Base-by-base conservation (phyloP, 2,329 filamentous ascomycete species). In the Cryoendolithus antarcticus region DNA sequence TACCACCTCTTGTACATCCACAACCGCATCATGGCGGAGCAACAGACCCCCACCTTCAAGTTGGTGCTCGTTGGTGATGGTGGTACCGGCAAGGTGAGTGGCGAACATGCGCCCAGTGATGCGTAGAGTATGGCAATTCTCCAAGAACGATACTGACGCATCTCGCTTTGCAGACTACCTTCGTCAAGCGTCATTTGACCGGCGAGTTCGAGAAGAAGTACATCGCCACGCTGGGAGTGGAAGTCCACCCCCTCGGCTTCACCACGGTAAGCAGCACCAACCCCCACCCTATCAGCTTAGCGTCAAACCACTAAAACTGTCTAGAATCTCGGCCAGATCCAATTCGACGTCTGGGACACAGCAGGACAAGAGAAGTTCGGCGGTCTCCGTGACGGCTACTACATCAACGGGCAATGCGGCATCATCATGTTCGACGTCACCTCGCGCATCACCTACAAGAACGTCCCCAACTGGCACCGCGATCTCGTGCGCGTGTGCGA, bases 391-490 rank as follows among this genome's bases (percentile, higher is more conserved):
- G 89, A 98, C 70, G 89, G 89, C 56, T 98, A 98, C 80, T 98
- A 98, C 76, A 98, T 98, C 77, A 95, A 95, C 74, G 89, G 89
- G 61, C 89, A 96, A 72, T 96, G 89, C 69, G 89, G 91, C 72
- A 95, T 98, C 75, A 96, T 98, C 80, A 98, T 98, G 89, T 98
- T 98, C 69, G 89, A 98, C 69, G 89, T 98, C 53, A 96, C 91
- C 49, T 95, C 89, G 55, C 85, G 91, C 63, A 96, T 98, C 67
- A 98, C 91, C 66, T 98, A 98, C 82, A 98, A 98, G 83, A 98
- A 98, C 75, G 91, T 98, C 50, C 91, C 91, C 72, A 96, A 96
- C 83, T 98, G 91, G 91, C 91, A 98, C 71, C 91, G 91, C 74
- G 91, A 98, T 62, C 80, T 98, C 58, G 88, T 95, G 70, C 91